Evolutionary conservation across 2,329 filamentous ascomycete genomes (phyloP).

Genomic region (Plectosphaerella plurivora): DNA sequence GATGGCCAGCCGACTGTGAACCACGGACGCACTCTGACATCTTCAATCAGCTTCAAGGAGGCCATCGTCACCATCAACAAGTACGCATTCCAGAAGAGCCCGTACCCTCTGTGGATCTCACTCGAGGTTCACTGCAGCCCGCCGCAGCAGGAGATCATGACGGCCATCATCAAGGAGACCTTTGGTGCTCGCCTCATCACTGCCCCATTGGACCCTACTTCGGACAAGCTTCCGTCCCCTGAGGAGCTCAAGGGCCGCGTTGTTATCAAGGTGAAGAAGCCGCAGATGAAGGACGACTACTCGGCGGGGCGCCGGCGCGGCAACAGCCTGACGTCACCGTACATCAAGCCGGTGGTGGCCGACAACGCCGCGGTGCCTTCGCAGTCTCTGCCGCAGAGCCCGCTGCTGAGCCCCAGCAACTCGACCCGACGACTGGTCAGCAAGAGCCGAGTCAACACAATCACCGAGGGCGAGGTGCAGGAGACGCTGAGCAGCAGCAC

Average conservation of each 20-base stretch:
- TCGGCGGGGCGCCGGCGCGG: conserved; percentile 48
- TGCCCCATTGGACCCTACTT: conserved; percentile 66
- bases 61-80: conserved; percentile 91
- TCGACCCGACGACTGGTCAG: conserved; percentile 41
- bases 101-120: conserved; percentile 87
- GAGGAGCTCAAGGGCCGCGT: conserved; percentile 80
- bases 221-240: conserved; percentile 72
- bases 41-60: conserved; percentile 82
- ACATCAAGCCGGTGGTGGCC: conserved; percentile 55
- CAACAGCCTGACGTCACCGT: conserved; percentile 75
- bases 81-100: conserved; percentile 85
- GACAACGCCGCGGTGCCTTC: conserved; percentile 53
- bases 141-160: conserved; percentile 82
- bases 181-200: conserved; percentile 78
- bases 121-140: conserved; percentile 91
- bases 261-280: conserved; percentile 89
- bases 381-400: conserved; percentile 49
- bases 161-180: conserved; percentile 78
- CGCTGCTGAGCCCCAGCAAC: conserved; percentile 46
- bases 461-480: conserved; percentile 52
- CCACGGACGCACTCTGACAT: conserved; percentile 86
- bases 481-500: conserved; percentile 56
- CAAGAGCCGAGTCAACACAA: conserved; percentile 53
- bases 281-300: conserved; percentile 35
- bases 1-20: conserved; percentile 86